phyloP scores from a whole-genome alignment of 2,329 filamentous ascomycete genomes.

The Aspergillus oerlinghausenensis region DNA sequence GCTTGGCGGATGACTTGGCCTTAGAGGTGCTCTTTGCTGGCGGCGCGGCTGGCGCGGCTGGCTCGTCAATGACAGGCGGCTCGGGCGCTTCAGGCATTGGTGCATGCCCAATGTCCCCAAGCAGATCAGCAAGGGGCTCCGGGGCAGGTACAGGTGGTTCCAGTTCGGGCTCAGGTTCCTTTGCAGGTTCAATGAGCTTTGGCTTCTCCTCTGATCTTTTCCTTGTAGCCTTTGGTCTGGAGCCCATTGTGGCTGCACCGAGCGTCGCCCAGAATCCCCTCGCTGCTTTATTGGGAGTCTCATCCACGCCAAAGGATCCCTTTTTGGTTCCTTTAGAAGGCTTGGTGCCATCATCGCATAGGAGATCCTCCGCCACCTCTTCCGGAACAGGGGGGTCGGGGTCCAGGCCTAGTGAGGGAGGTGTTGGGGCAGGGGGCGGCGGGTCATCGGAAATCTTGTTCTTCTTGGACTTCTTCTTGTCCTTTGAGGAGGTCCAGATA shows the following conservation, averaged over 20 bases:
- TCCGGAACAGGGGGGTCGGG: conserved; percentile 33
- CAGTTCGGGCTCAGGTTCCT: conserved; percentile 16
- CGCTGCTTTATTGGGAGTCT: conserved; percentile 32
- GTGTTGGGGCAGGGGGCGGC: conserved; percentile 46
- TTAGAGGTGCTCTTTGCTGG: conserved; percentile 40
- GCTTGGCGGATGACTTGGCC: conserved; percentile 38
- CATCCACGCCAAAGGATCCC: conserved; percentile 29
- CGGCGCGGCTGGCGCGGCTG: conserved; percentile 34
- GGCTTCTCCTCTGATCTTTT: conserved; percentile 46
- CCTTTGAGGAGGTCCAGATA: conserved; percentile 35
- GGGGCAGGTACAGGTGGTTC: conserved; percentile 13
- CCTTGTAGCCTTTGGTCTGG: conserved; percentile 37
- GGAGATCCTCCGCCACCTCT: conserved; percentile 30
- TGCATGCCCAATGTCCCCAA: conserved; percentile 35
- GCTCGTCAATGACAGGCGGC: conserved; percentile 37
- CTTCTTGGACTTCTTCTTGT: conserved; percentile 49
- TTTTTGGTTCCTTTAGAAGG: conserved; percentile 34
- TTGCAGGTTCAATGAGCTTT: conserved; percentile 35
- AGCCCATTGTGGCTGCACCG: conserved; percentile 35
- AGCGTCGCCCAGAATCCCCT: conserved; percentile 44
- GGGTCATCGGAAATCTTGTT: conserved; percentile 40
- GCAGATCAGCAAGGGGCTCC: conserved; percentile 18
- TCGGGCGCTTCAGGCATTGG: conserved; percentile 26
- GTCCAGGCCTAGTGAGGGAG: conserved; percentile 42
- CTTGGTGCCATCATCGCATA: conserved; percentile 38